Evolutionary conservation across 495 filamentous ascomycete genomes (phyloP), one percentile per base, ranked within the genome.

Genomic region (Hyaloscypha variabilis): DNA sequence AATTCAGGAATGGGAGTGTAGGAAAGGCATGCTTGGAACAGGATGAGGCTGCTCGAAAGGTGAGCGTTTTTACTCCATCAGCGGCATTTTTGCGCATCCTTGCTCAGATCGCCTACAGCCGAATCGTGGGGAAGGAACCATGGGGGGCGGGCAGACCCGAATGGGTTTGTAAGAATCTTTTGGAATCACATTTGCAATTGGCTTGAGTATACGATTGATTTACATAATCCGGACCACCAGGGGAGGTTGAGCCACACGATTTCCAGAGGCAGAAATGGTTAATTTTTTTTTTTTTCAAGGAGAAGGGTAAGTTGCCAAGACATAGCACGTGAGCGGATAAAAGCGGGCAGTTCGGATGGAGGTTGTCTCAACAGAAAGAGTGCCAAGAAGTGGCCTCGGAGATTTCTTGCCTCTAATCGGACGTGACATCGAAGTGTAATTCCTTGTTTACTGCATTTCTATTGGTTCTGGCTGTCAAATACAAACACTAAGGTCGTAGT

Each of bases 81-180:
- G 30, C 34, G 57, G 29, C 57, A 36, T 59, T 46, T 42, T 39
- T 36, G 30, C 31, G 31, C 6, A 63, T 63, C 61, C 61, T 26
- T 63, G 61, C 29, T 6, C 46, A 14, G 52, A 63, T 49, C 60
- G 60, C 30, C 51, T 29, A 54, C 26, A 10, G 23, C 51, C 51
- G 51, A 54, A 54, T 54, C 51, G 51, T 11, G 39, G 39, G 39
- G 39, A 46, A 46, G 39, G 39, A 46, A 17, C 39, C 3, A 46
- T 17, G 17, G 39, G 11, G 13, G 19, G 8, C 8, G 39, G 39
- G 39, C 39, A 46, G 39, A 1, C 11, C 31, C 31, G 0, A 13
- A 34, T 34, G 0, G n/a, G n/a, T n/a, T 17, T 46, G 3, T 3
- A 46, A 14, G 39, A 46, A 5, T 36, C 13, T 36, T 13, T 36